phyloP scores from a whole-genome alignment of 805 yeast species.

The Lachancea lanzarotensis region DNA sequence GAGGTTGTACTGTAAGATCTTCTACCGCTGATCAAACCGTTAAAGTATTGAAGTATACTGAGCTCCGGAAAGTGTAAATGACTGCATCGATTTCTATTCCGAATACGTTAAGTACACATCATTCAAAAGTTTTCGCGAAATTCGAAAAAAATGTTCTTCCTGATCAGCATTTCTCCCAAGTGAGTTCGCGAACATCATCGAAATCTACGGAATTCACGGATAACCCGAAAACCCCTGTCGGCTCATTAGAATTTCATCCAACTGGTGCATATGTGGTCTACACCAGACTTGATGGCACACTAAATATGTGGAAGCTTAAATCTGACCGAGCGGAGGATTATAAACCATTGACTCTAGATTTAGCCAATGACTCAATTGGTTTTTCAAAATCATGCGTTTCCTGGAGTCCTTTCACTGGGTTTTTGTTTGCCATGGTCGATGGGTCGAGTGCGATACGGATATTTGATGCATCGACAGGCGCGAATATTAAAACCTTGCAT shows the following conservation, averaged over 20 bases:
- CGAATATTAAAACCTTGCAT: conserved; percentile 13
- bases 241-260: conserved; percentile 24
- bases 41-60: background rate
- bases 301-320: conserved; percentile 22
- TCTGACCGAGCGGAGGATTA: conserved; percentile 6
- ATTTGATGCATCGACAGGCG: conserved; percentile 20
- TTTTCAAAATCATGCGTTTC: conserved; percentile 15
- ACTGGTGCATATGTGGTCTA: conserved; percentile 25
- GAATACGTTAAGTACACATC: background rate
- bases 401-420: conserved; percentile 22
- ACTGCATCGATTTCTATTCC: background rate
- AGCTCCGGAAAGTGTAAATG: background rate
- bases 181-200: conserved; percentile 9
- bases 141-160: conserved; percentile 12
- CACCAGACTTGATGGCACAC: conserved; percentile 28
- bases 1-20: background rate
- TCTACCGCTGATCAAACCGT: background rate
- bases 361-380: background rate
- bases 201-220: conserved; percentile 20
- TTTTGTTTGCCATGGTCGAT: conserved; percentile 22
- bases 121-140: background rate
- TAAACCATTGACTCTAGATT: conserved; percentile 13
- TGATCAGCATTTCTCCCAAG: conserved; percentile 21
- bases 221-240: conserved; percentile 15
- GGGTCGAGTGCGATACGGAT: conserved; percentile 18